These are phyloP conservation scores for Solanum chacoense DNA, from an alignment of 305 asterid genomes.

Conservation along the genomic window DNA sequence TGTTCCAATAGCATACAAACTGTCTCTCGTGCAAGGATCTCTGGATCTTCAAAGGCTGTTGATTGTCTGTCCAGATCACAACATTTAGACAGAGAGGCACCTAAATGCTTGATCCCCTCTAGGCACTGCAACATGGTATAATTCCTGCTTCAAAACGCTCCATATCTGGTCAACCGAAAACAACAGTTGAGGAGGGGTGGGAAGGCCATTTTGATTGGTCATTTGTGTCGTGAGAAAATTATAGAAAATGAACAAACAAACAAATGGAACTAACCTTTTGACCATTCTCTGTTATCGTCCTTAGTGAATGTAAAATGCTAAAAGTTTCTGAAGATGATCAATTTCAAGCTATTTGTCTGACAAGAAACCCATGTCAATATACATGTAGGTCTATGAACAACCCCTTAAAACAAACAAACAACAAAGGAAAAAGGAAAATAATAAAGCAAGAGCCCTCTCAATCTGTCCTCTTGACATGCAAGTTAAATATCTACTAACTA, in stretches of 20 bases:
- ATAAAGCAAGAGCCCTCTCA: background rate
- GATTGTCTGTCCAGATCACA: slow-evolving; percentile 68
- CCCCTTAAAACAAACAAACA: background rate
- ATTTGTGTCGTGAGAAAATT: background rate
- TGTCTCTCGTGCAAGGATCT: slow-evolving; percentile 88
- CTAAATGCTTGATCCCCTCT: slow-evolving; percentile 82
- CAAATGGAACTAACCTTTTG: slow-evolving; percentile 36
- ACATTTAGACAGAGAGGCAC: slow-evolving; percentile 71
- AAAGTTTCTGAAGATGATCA: background rate
- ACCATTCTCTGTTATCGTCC: slow-evolving; percentile 57
- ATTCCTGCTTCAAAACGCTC: slow-evolving; percentile 56
- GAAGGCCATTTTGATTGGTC: background rate
- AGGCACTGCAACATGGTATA: slow-evolving; percentile 91
- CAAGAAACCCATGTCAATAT: background rate
- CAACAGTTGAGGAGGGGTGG: background rate
- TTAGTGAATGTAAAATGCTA: slow-evolving; percentile 10
- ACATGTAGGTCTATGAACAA: background rate
- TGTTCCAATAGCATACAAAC: slow-evolving; percentile 58
- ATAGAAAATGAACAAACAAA: slow-evolving; percentile 1
- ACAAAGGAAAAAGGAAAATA: background rate
- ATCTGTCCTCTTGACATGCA: background rate
- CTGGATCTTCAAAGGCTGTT: slow-evolving; percentile 86
- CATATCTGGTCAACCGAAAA: slow-evolving; percentile 47
- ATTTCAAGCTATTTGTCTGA: background rate
- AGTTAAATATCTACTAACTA: background rate